Evolutionary conservation across 169 alveolate genomes (phyloP).

Genomic region (Cryptosporidium ubiquitum): DNA sequence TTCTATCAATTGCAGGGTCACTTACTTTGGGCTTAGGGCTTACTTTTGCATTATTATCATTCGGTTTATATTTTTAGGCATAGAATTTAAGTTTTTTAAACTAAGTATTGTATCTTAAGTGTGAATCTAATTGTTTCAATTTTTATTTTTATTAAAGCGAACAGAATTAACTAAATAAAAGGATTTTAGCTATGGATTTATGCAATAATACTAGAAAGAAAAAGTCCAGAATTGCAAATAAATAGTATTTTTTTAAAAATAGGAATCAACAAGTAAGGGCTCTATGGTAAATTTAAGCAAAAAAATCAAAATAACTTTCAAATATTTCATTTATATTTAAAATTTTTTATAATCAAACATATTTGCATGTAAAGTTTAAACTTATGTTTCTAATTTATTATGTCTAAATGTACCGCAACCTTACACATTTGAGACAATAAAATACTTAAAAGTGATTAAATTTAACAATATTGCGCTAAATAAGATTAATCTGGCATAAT

Average conservation of each 20-base stretch:
- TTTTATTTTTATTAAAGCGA: too few relatives aligned
- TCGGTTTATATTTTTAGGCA: slow-evolving; percentile 50
- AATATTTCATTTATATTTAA: too few relatives aligned
- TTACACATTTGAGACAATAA: slow-evolving; percentile 20
- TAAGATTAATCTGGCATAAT: neutral
- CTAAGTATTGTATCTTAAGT: neutral
- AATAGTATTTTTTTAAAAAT: too few relatives aligned
- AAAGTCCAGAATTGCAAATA: neutral
- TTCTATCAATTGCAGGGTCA: slow-evolving; percentile 52
- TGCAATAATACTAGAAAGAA: too few relatives aligned
- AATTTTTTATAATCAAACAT: too few relatives aligned
- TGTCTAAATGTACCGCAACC: neutral
- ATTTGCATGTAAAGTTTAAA: neutral
- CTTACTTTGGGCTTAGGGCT: slow-evolving; percentile 51
- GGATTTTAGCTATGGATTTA: too few relatives aligned
- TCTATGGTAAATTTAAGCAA: neutral
- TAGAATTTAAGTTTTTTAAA: neutral
- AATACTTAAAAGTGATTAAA: neutral
- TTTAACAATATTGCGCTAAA: neutral
- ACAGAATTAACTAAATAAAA: neutral
- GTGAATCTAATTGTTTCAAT: neutral
- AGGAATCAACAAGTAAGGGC: neutral
- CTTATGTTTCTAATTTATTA: too few relatives aligned
- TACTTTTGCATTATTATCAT: slow-evolving; percentile 49
- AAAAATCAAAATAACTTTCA: too few relatives aligned